A percentile compares a stretch with the other conserved stretches of the same genome.
phyloP scores from a whole-genome alignment of 1,139 yeast genomes.

The Ogataea hybrid region DNA sequence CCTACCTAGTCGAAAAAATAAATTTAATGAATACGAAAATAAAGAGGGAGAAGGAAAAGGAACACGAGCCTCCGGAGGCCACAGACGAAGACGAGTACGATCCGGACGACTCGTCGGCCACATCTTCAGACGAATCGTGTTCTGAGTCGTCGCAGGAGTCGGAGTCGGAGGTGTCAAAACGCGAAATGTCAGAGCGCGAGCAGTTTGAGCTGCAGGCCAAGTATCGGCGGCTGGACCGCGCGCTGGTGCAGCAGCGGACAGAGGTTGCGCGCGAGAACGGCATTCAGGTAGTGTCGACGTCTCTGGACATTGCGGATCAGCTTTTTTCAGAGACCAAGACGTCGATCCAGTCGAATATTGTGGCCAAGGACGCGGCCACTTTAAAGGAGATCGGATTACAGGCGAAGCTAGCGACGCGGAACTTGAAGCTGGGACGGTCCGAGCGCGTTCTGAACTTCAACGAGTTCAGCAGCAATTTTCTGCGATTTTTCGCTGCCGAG shows the following conservation, averaged over 20 bases:
- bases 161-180: slow-evolving; percentile 10
- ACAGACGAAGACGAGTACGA: slow-evolving; percentile 24
- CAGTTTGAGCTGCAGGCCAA: slow-evolving; percentile 34
- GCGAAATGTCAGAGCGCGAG: slow-evolving; percentile 24
- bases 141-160: slow-evolving; percentile 12
- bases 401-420: slow-evolving; percentile 55
- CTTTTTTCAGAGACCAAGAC: slow-evolving; percentile 36
- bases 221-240: slow-evolving; percentile 33
- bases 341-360: slow-evolving; percentile 34
- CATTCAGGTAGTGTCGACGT: slow-evolving; percentile 35
- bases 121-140: slow-evolving; percentile 15
- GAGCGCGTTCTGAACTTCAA: slow-evolving; percentile 47
- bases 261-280: slow-evolving; percentile 44
- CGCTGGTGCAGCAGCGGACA: slow-evolving; percentile 37
- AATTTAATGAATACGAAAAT: slow-evolving; percentile 8
- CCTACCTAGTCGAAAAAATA: neutral
- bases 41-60: slow-evolving; percentile 7
- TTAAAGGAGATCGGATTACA: slow-evolving; percentile 43
- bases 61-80: slow-evolving; percentile 12
- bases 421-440: slow-evolving; percentile 53
- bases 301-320: slow-evolving; percentile 36
- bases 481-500: slow-evolving; percentile 23
- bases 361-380: slow-evolving; percentile 47
- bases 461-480: slow-evolving; percentile 44
- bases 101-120: slow-evolving; percentile 12